Evolutionary conservation across 495 filamentous ascomycete genomes (phyloP), one percentile per base, ranked within the genome.

Genomic region (Hyaloscypha bicolor): DNA sequence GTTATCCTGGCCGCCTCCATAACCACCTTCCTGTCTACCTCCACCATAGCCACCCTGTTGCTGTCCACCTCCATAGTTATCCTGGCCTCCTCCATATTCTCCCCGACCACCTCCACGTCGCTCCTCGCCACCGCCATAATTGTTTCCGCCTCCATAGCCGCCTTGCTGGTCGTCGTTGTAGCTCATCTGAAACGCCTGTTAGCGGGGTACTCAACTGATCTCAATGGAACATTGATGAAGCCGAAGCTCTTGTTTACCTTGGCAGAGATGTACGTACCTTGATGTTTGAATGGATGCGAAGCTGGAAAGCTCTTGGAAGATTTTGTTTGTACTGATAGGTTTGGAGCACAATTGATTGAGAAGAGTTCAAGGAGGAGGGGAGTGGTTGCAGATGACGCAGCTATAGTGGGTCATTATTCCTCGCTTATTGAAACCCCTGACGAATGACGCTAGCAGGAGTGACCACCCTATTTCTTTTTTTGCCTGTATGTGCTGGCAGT

Each of bases 101-200:
- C 29, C 39, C 58, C 58, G 48, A 37, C 63, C 39, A 29, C 56
- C 25, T 14, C 39, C 63, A 11, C 52, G 52, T 14, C 42, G 42
- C 4, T 19, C 53, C 29, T 56, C 22, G 51, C 33, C 33, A 4
- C 59, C 59, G 11, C 32, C 31, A 45, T 61, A 61, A 12, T 30
- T 22, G 33, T 30, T 30, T 58, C 63, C 35, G 16, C 55, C 53
- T 3, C 19, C 6, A 33, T 61, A 22, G 56, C 56, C 64, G 16
- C 59, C 58, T 29, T 60, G 61, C n/a, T 60, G 39, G 22, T 68
- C 48, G 62, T 68, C 60, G 52, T 70, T n/a, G 53, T 66, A 51
- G 42, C 64, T 66, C 66, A 69, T 69, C 57, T 9, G n/a, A 60
- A 60, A 14, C 25, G n/a, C 21, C 30, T 42, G 45, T 69, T 60